Percentiles rank a stretch among this genome's conserved stretches.
Conservation (phyloP, 345 rosid species). For the Eutrema yunnanense region DNA sequence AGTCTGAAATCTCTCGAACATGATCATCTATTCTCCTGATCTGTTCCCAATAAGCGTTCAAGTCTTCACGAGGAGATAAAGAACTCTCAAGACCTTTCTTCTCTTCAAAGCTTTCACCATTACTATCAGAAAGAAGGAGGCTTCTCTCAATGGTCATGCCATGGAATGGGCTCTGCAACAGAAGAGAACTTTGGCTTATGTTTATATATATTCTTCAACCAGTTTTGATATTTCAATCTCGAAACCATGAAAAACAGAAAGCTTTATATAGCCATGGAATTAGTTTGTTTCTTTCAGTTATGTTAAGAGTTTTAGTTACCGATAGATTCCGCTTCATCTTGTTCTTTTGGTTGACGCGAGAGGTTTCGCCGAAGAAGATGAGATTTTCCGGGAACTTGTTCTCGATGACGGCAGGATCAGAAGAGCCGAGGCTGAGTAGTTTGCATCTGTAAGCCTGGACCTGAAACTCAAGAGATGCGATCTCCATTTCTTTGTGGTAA, state of each 20-base stretch:
- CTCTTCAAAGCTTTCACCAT: constrained; percentile 21
- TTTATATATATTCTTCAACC: not conserved
- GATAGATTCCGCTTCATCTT: constrained; percentile 26
- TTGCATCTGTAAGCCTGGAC: constrained; percentile 68
- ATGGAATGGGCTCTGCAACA: constrained; percentile 28
- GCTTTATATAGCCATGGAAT: constrained; percentile 4
- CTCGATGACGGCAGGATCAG: constrained; percentile 45
- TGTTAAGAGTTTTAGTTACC: not conserved
- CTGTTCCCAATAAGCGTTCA: constrained; percentile 51
- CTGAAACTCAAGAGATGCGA: constrained; percentile 77
- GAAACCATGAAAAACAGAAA: not conserved
- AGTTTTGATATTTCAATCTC: not conserved
- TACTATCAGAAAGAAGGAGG: not conserved
- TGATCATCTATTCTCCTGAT: constrained; percentile 46
- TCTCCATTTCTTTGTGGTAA: constrained; percentile 79
- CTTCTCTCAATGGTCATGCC: constrained; percentile 15
- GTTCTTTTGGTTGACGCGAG: constrained; percentile 8
- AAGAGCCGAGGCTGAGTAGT: constrained; percentile 61
- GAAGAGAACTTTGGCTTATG: not conserved
- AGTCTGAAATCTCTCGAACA: constrained; percentile 44
- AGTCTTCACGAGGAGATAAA: constrained; percentile 36
- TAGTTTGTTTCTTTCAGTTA: not conserved
- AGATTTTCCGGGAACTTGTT: constrained; percentile 41
- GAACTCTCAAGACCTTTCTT: constrained; percentile 32
- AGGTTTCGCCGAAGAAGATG: constrained; percentile 25